Base-by-base conservation (phyloP, 495 filamentous ascomycete genomes). In the Neurospora sp. region DNA sequence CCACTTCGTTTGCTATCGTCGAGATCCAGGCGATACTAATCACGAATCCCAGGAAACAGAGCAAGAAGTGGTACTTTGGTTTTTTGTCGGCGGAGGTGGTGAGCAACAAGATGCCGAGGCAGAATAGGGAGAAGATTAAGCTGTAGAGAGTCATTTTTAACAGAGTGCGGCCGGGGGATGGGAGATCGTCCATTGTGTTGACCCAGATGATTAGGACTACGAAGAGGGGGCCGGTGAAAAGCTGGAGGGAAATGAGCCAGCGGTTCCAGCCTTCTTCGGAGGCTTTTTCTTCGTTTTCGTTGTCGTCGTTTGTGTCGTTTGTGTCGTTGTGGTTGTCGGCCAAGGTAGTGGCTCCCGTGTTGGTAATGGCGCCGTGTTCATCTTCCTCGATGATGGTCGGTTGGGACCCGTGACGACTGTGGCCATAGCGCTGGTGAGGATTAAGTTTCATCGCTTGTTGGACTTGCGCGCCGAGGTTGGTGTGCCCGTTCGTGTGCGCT, bases 11-110 rank as follows among this genome's bases (percentile, higher is more conserved):
- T 16, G 96, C 96, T 68, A 99, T 93, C 14, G 94, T 97, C 27
- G 91, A 93, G 74, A 99, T 98, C 96, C 96, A 99, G 35, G 92
- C 90, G 35, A 98, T 94, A 71, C 89, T 87, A 72, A 99, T 95
- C 10, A 90, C 81, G 79, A 99, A 99, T n/a, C 96, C 96, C 0
- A 94, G 82, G 76, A 96, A 92, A 80, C 93, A 94, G 53, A 98
- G 86, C 14, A 94, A 79, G 53, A 89, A 89, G 40, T 93, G 90
- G 83, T 91, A 92, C 70, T 84, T 82, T 8, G 88, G 93, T 68
- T 87, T 89, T 69, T 79, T 83, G 75, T 81, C 81, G 14, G 85
- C 82, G 35, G 84, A 86, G 6, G 93, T 94, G 27, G 88, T 87
- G 16, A 89, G 70, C 5, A 94, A 77, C 27, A 99, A 83, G 0